Conservation (phyloP, 148 eudicot species). For the Spergularia bocconei region DNA sequence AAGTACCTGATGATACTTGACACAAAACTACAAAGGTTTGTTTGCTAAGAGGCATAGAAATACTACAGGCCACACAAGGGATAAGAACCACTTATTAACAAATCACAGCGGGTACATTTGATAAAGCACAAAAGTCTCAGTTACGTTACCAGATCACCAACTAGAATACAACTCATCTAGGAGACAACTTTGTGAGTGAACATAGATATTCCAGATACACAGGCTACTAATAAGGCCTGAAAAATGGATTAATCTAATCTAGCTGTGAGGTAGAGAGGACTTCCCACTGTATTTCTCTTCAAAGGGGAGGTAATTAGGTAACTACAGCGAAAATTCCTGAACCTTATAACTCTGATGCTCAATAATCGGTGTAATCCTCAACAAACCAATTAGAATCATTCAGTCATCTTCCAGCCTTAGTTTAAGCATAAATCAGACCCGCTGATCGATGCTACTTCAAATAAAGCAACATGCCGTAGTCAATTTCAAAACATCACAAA, state of each 20-base stretch:
- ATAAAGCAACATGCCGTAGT: not conserved
- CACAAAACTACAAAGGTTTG: too few relatives aligned
- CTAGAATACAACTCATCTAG: not conserved
- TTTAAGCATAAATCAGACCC: not conserved
- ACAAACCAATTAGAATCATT: not conserved
- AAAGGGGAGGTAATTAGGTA: too few relatives aligned
- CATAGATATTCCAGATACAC: not conserved
- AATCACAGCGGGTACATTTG: too few relatives aligned
- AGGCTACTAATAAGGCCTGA: not conserved
- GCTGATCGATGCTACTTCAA: not conserved
- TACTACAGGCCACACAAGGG: too few relatives aligned
- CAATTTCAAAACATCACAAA: not conserved
- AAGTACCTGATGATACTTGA: too few relatives aligned
- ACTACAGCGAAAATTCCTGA: too few relatives aligned
- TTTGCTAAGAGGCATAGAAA: too few relatives aligned
- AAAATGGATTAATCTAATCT: not conserved
- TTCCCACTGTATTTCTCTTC: too few relatives aligned
- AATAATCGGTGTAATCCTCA: not conserved
- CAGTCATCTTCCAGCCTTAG: too few relatives aligned
- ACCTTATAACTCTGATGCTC: not conserved
- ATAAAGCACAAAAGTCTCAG: not conserved
- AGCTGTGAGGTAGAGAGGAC: too few relatives aligned
- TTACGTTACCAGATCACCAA: not conserved
- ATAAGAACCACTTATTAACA: too few relatives aligned
- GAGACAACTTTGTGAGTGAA: not conserved